These are phyloP conservation scores for Xylaria multiplex DNA, from an alignment of 2,329 filamentous ascomycete genomes.

Conservation along the genomic window DNA sequence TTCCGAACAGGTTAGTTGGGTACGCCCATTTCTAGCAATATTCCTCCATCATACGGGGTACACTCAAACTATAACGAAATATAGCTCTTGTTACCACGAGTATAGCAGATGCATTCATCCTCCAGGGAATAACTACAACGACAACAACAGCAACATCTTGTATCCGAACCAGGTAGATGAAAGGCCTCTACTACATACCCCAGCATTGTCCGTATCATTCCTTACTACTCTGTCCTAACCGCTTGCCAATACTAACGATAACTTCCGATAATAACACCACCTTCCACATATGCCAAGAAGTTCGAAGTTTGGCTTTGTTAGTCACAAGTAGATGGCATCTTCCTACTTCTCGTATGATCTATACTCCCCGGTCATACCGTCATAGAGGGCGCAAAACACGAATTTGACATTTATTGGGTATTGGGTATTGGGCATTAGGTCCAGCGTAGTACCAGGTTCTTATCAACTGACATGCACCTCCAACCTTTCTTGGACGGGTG, in stretches of 20 bases:
- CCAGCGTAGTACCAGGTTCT: neutral
- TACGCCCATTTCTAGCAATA: neutral
- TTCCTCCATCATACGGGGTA: too few species aligned
- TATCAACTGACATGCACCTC: slow-evolving; percentile 16
- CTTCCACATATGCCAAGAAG: slow-evolving; percentile 11
- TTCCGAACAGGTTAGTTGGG: slow-evolving; percentile 9
- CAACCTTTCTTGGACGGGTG: slow-evolving; percentile 20
- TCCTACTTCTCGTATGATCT: slow-evolving; percentile 16
- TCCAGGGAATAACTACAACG: neutral
- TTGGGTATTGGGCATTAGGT: neutral
- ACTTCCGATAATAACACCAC: neutral
- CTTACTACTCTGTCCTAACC: neutral
- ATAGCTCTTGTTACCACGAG: neutral
- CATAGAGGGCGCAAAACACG: slow-evolving; percentile 8
- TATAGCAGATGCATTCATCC: slow-evolving; percentile 1
- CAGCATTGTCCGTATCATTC: neutral
- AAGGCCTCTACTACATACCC: neutral
- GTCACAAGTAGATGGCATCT: slow-evolving; percentile 2
- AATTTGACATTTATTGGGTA: slow-evolving; percentile 14
- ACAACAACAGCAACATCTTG: neutral
- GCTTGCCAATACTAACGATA: neutral
- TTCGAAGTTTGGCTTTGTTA: slow-evolving; percentile 10
- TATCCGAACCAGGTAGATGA: neutral
- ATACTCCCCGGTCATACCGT: slow-evolving; percentile 4
- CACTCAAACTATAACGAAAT: neutral